A percentile compares a stretch with the other conserved stretches of the same genome.
Evolutionary conservation across 176 grass and related monocot genomes (phyloP).

Genomic region (Cocos nucifera): DNA sequence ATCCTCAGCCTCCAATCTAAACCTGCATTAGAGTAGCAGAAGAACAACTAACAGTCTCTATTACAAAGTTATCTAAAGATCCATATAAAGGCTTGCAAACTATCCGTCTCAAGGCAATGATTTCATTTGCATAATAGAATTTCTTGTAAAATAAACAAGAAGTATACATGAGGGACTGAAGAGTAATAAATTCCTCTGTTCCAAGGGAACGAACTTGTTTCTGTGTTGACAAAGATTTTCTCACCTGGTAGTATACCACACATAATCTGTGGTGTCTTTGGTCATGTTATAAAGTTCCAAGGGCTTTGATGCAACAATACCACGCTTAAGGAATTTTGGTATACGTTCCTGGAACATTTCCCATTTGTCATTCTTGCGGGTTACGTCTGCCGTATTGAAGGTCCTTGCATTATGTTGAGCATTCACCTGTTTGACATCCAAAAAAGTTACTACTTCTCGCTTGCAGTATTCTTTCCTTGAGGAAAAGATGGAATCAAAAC

Average conservation of each 20-base stretch:
- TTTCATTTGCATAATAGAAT: too few species aligned
- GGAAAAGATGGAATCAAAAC: too few species aligned
- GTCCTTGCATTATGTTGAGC: constrained; percentile 84
- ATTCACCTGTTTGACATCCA: constrained; percentile 43
- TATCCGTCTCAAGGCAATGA: too few species aligned
- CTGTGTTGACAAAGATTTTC: background rate
- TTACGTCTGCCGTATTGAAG: constrained; percentile 40
- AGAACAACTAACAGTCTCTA: background rate
- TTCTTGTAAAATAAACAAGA: too few species aligned
- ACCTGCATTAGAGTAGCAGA: constrained; percentile 35
- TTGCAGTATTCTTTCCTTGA: too few species aligned
- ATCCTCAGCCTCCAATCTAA: constrained; percentile 56
- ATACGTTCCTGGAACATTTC: constrained; percentile 57
- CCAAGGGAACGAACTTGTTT: background rate
- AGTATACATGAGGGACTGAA: too few species aligned
- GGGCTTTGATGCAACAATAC: constrained; percentile 10
- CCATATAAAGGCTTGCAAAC: too few species aligned
- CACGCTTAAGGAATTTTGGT: constrained; percentile 24
- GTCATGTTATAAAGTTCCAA: constrained; percentile 48
- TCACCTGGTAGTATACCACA: constrained; percentile 88
- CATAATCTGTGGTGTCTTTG: constrained; percentile 79
- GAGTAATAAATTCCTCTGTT: too few species aligned
- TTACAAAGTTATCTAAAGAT: too few species aligned
- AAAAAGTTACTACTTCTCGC: background rate
- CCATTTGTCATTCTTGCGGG: constrained; percentile 54